A percentile compares a stretch with the other conserved stretches of the same genome.
Evolutionary conservation across 2,329 filamentous ascomycete species (phyloP).

Genomic region (Aspergillus ibericus): DNA sequence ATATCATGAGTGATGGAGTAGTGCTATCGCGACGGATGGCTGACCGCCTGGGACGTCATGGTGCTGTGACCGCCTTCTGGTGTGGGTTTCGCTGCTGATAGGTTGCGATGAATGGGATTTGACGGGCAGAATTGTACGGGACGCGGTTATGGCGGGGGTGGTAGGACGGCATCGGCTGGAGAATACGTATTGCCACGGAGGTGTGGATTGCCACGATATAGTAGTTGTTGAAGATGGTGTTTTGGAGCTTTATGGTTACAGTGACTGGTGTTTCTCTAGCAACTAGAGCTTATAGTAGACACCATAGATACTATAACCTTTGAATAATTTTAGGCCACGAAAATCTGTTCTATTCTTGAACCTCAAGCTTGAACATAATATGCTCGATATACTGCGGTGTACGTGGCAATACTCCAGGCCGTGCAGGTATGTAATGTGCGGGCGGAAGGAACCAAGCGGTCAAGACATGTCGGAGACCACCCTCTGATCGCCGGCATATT

Average conservation of each 20-base stretch:
- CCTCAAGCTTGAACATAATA: no score
- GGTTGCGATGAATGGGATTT: not conserved
- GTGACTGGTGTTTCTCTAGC: no score
- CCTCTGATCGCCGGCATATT: not conserved
- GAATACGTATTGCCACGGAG: not conserved
- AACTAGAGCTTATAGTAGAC: no score
- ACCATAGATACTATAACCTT: no score
- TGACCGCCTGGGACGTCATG: constrained; percentile 1
- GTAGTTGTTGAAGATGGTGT: no score
- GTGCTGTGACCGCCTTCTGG: not conserved
- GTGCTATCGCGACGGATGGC: not conserved
- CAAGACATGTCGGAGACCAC: not conserved
- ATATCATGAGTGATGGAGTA: not conserved
- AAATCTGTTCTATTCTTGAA: no score
- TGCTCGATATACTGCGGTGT: no score
- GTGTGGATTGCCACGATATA: not conserved
- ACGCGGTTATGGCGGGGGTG: not conserved
- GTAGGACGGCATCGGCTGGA: not conserved
- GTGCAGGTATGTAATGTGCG: no score
- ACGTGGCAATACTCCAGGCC: no score
- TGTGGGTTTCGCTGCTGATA: no score
- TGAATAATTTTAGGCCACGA: no score
- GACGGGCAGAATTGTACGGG: not conserved
- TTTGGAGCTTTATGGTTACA: no score
- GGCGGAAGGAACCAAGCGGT: not conserved